A percentile compares a stretch with the other conserved stretches of the same genome.
phyloP scores from a whole-genome alignment of 805 yeast genomes.

The Naumovozyma dairenensis region DNA sequence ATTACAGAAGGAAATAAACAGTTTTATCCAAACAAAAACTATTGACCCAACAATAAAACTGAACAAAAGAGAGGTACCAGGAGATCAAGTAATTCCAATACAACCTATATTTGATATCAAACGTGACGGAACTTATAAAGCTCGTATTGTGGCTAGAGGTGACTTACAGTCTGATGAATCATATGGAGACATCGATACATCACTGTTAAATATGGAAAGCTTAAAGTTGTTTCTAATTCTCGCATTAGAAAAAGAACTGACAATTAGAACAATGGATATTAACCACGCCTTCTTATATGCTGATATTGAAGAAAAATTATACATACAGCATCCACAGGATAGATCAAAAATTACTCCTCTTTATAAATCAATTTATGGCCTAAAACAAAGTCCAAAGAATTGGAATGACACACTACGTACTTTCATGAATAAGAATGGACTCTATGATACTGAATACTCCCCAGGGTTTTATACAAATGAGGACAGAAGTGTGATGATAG shows the following conservation, averaged over 20 bases:
- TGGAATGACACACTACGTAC: slow-evolving; percentile 6
- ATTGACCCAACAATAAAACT: slow-evolving; percentile 2
- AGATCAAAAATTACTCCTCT: background rate
- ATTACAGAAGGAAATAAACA: slow-evolving; percentile 5
- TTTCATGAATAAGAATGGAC: slow-evolving; percentile 1
- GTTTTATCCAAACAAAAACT: slow-evolving; percentile 5
- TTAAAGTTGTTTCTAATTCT: slow-evolving; percentile 1
- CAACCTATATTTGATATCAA: slow-evolving; percentile 3
- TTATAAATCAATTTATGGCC: slow-evolving; percentile 4
- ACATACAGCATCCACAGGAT: background rate
- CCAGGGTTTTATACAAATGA: slow-evolving; percentile 5
- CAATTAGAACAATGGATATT: background rate
- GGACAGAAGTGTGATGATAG: slow-evolving; percentile 3
- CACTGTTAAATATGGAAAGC: background rate
- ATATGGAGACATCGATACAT: slow-evolving; percentile 2
- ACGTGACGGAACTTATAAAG: slow-evolving; percentile 4
- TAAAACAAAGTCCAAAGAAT: slow-evolving; percentile 6
- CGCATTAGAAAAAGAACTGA: background rate
- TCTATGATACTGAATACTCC: slow-evolving; percentile 3
- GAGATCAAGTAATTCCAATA: background rate
- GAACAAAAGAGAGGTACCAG: background rate
- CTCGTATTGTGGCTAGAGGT: slow-evolving; percentile 4
- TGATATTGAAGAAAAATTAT: background rate
- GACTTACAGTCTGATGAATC: slow-evolving; percentile 3
- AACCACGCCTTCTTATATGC: slow-evolving; percentile 2